These are phyloP conservation scores for Tylopilus rubrobrunneus DNA, from an alignment of 768 basidiomycete genomes.

Conservation along the genomic window DNA sequence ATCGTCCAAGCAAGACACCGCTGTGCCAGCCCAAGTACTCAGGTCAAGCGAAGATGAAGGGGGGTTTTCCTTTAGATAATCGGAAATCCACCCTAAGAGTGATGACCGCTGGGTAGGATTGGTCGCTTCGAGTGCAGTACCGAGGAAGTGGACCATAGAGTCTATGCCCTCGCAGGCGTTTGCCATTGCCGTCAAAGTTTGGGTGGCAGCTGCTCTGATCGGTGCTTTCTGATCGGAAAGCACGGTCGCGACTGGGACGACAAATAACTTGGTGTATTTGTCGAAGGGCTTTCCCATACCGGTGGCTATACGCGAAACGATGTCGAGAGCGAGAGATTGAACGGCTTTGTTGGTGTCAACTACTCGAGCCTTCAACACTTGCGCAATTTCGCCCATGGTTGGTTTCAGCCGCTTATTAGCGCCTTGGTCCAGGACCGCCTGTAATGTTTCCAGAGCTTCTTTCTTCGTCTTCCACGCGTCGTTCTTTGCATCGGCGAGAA, in stretches of 20 bases:
- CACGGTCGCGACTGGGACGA: constrained; percentile 73
- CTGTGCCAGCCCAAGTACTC: constrained; percentile 55
- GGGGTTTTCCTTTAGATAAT: constrained; percentile 69
- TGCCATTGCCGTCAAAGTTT: constrained; percentile 79
- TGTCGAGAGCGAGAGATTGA: constrained; percentile 84
- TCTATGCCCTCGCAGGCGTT: constrained; percentile 84
- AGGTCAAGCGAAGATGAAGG: constrained; percentile 60
- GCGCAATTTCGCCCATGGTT: constrained; percentile 88
- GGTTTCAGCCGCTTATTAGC: constrained; percentile 90
- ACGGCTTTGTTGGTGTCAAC: constrained; percentile 94
- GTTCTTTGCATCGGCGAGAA: constrained; percentile 80
- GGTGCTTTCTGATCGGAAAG: constrained; percentile 91
- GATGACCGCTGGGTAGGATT: constrained; percentile 87
- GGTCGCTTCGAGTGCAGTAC: constrained; percentile 74
- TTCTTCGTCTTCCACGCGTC: constrained; percentile 98
- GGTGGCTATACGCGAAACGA: constrained; percentile 82
- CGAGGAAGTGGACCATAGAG: constrained; percentile 71
- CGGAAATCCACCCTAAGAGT: constrained; percentile 74
- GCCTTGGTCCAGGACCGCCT: constrained; percentile 83
- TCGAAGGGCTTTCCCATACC: constrained; percentile 98
- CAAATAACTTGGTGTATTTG: constrained; percentile 76
- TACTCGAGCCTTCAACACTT: constrained; percentile 82
- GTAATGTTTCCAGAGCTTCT: constrained; percentile 84
- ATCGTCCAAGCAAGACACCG: constrained; percentile 85
- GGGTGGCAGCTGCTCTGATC: constrained; percentile 72